Evolutionary conservation across 1,284 basidiomycete genomes (phyloP), one percentile per base, ranked within the genome.

Genomic region (Trichosporon asahii): DNA sequence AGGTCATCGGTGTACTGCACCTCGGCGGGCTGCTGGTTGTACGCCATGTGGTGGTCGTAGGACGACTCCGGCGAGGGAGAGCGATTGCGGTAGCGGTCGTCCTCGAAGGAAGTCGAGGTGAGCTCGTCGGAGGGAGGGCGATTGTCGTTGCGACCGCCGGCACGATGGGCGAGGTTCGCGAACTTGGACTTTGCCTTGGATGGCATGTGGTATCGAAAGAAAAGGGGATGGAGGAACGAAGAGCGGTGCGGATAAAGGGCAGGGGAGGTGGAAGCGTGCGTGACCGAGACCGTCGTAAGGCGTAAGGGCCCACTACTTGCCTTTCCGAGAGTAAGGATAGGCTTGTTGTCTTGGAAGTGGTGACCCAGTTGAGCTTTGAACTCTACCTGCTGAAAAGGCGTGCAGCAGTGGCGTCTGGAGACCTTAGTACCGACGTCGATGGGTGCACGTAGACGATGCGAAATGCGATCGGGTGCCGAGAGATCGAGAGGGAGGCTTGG

Each of bases 1-100:
- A 76, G 71, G 66, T 74, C 74, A 61, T 76, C 76, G 25, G 64
- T 64, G 70, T 77, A 77, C 57, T 69, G 67, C 29, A 77, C 76
- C 29, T 74, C 68, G 15, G 57, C 57, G 12, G 57, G 57, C 57
- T 61, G 57, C 64, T 77, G 72, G 65, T 67, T 69, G 37, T 68
- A 68, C 9, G 68, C 69, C n/a, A 44, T 63, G 69, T 70, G 65
- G 66, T 73, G 69, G 33, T 68, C 49, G 49, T 71, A 69, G 31
- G 70, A 73, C 21, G 70, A 72, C 53, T 37, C 55, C 61, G 66
- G 66, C 7, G 66, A 68, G 0, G 68, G 64, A 3, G 66, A 57
- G 15, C 68, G 64, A 18, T 69, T 61, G 23, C 35, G 61, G 44
- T 49, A 66, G 35, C 53, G 69, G 61, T 61, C 57, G 57, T 61